phyloP scores from a whole-genome alignment of 2,329 filamentous ascomycete genomes.

The Chaetothyriales sp. region DNA sequence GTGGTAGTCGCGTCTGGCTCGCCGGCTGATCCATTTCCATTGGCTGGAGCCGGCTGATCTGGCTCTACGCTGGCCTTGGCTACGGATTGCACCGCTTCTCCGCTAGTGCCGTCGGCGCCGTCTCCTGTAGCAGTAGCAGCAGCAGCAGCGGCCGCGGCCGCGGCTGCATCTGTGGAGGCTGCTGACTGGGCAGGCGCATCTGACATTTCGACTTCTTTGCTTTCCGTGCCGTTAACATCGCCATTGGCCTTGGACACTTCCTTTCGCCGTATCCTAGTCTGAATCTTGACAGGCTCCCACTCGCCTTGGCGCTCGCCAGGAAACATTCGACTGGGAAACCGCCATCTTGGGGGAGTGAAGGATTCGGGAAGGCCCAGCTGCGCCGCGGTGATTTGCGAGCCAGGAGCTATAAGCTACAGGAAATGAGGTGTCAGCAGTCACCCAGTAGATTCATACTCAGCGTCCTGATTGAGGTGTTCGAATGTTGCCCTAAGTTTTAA shows the following conservation, averaged over 20 bases:
- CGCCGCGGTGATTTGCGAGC: constrained; percentile 79
- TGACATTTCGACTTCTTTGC: constrained; percentile 32
- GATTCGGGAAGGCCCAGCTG: constrained; percentile 79
- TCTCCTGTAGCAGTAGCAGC: too few species aligned
- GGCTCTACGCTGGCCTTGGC: constrained; percentile 16
- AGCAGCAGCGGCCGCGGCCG: constrained; percentile 5
- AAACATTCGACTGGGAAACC: constrained; percentile 91
- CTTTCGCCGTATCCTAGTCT: constrained; percentile 29
- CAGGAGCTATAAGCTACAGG: constrained; percentile 31
- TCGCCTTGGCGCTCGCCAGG: constrained; percentile 59
- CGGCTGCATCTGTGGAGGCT: constrained; percentile 9
- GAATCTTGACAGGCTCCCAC: constrained; percentile 71
- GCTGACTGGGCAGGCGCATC: constrained; percentile 25
- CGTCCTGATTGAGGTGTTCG: constrained; percentile 1
- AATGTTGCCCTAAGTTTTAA: constrained; percentile 1
- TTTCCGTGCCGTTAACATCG: constrained; percentile 2
- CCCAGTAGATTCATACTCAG: background rate
- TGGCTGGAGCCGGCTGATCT: constrained; percentile 3
- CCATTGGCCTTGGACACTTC: constrained; percentile 1
- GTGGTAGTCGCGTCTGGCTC: constrained; percentile 22
- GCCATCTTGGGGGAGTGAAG: constrained; percentile 79
- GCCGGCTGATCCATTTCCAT: constrained; percentile 9
- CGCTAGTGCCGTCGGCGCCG: background rate
- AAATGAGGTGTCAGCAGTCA: constrained; percentile 30
- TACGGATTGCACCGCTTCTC: constrained; percentile 8